Percentiles rank a stretch among this genome's conserved stretches.
phyloP scores from a whole-genome alignment of 192 early-diverging fungal species.

The Linnemannia exigua region DNA sequence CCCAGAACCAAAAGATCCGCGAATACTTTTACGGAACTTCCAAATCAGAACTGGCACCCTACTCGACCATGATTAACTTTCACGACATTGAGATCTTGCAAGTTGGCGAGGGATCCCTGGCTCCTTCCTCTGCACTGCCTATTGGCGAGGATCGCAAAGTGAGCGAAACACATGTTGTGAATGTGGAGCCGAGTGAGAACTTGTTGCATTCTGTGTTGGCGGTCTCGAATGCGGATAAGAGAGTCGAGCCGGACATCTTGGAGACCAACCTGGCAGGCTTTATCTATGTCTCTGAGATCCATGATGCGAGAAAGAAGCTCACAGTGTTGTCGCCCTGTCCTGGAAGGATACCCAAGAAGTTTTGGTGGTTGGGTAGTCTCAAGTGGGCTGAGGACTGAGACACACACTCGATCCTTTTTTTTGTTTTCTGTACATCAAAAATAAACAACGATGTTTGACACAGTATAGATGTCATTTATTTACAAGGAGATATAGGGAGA shows the following conservation, averaged over 20 bases:
- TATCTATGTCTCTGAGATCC: conserved; percentile 89
- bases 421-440: background rate
- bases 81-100: conserved; percentile 83
- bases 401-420: too few relatives aligned
- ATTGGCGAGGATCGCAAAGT: conserved; percentile 86
- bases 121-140: conserved; percentile 93
- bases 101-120: conserved; percentile 82
- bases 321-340: conserved; percentile 91
- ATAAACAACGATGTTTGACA: background rate
- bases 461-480: too few relatives aligned
- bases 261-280: conserved; percentile 82
- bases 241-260: conserved; percentile 67
- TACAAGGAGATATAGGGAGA: background rate
- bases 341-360: conserved; percentile 87
- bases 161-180: conserved; percentile 84
- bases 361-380: conserved; percentile 84
- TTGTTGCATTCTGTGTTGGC: conserved; percentile 90
- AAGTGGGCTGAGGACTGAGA: conserved; percentile 94
- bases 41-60: conserved; percentile 84
- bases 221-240: conserved; percentile 76
- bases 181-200: conserved; percentile 84
- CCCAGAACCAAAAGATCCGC: conserved; percentile 80
- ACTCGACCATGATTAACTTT: conserved; percentile 84
- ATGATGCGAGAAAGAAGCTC: conserved; percentile 84
- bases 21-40: conserved; percentile 97